Evolutionary conservation across 208 protist species (phyloP).

Genomic region (Trypanosoma melophagium): DNA sequence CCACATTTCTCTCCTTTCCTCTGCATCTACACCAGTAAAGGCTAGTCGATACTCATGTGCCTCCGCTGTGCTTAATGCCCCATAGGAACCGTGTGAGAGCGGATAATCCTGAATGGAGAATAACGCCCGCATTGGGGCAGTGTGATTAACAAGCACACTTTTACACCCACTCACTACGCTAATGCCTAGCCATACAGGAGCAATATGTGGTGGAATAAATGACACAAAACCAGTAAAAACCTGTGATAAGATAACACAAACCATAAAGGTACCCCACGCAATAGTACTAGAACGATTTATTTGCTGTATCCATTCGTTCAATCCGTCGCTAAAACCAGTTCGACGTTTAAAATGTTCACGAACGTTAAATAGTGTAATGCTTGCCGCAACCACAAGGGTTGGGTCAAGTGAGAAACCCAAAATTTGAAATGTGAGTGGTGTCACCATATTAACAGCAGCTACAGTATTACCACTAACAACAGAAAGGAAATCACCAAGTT

Average conservation of each 20-base stretch:
- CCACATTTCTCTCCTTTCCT: conserved; percentile 75
- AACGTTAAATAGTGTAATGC: conserved; percentile 55
- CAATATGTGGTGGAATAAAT: conserved; percentile 68
- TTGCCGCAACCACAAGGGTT: conserved; percentile 54
- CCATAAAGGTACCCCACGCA: conserved; percentile 29
- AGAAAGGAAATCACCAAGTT: conserved; percentile 45
- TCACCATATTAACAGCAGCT: conserved; percentile 32
- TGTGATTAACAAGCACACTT: conserved; percentile 55
- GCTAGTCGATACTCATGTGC: conserved; percentile 73
- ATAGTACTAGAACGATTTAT: conserved; percentile 18
- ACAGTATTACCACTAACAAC: neutral
- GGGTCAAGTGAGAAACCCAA: conserved; percentile 44
- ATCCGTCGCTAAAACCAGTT: conserved; percentile 62
- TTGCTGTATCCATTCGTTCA: conserved; percentile 54
- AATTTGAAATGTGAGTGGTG: conserved; percentile 20
- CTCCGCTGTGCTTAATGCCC: conserved; percentile 55
- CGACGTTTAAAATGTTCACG: conserved; percentile 53
- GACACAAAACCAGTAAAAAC: conserved; percentile 11
- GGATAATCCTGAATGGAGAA: conserved; percentile 53
- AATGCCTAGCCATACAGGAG: conserved; percentile 82
- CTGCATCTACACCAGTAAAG: conserved; percentile 67
- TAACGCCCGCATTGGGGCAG: conserved; percentile 51
- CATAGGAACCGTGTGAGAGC: conserved; percentile 64
- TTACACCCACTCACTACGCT: conserved; percentile 40
- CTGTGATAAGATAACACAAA: conserved; percentile 25